These are phyloP conservation scores for Excoecaria agallocha DNA, from an alignment of 345 rosid species.

Conservation along the genomic window DNA sequence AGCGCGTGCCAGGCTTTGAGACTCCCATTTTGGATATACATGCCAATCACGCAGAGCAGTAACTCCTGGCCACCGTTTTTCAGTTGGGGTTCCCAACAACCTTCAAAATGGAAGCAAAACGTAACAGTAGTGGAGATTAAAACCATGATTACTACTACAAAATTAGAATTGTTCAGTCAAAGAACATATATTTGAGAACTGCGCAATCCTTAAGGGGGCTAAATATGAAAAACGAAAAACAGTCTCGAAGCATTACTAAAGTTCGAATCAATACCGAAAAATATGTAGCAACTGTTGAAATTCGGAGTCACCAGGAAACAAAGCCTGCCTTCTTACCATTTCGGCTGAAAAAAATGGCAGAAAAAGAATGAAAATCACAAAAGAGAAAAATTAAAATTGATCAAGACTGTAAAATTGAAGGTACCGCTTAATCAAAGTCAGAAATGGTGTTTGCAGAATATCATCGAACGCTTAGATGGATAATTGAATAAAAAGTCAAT, in stretches of 20 bases:
- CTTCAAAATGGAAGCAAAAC: slow-evolving; percentile 27
- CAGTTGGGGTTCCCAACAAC: slow-evolving; percentile 85
- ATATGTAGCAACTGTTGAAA: slow-evolving; percentile 94
- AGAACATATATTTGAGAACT: neutral
- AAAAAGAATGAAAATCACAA: neutral
- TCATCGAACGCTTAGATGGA: neutral
- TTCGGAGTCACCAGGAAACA: slow-evolving; percentile 92
- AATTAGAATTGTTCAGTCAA: neutral
- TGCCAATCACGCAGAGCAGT: slow-evolving; percentile 85
- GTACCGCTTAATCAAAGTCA: no score
- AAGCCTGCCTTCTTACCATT: slow-evolving; percentile 88
- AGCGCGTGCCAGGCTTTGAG: slow-evolving; percentile 62
- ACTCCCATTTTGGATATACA: slow-evolving; percentile 80
- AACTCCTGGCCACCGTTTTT: slow-evolving; percentile 87
- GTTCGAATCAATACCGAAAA: slow-evolving; percentile 50
- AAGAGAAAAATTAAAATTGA: neutral
- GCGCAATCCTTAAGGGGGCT: no score
- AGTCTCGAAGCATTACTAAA: neutral
- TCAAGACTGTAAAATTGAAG: neutral
- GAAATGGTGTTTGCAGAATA: neutral
- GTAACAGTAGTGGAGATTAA: neutral
- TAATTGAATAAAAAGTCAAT: neutral
- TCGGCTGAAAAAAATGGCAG: slow-evolving; percentile 38
- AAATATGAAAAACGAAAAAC: neutral
- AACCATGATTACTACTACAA: neutral